Base-by-base conservation (phyloP, 1,139 yeast genomes). In the Yamadazyma dushanensis region DNA sequence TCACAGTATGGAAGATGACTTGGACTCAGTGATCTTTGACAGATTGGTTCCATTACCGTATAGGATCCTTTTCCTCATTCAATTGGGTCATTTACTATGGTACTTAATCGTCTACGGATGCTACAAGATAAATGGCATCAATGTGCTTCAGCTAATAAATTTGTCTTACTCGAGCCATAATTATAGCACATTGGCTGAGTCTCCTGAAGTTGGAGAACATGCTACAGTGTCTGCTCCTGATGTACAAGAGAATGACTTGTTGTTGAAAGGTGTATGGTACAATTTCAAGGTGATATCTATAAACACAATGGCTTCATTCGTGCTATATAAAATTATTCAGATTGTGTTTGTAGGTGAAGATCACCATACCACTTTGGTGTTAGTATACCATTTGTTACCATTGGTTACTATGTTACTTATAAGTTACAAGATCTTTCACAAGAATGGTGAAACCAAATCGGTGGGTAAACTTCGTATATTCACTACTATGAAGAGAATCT, bases 401-500 rank as follows among this genome's bases (percentile, higher is more conserved):
- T 29, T 54, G 15, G 33, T 51, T 6, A 47, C 57, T 4, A 49
- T 57, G 34, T 32, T 38, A 5, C 40, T 47, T 23, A 44, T 45
- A 3, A 37, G 53, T 14, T 50, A 48, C 34, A 44, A 39, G 24
- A 29, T 58, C 5, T 56, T 60, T 39, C 47, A 41, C 34, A 47
- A 40, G 17, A 32, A 42, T 5, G 32, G 38, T 9, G 33, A 35
- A 6, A 18, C 22, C 19, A 41, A 39, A 9, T 42, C 55, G 3
- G 35, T 46, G 19, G 83, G 78, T 8, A 74, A 74, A 36, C 51
- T 59, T 25, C 57, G 81, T 31, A 59, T 73, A 20, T 59, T 59
- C 44, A 56, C 76, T 34, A 74, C 86, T 14, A 47, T 76, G 42
- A 62, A 68, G 48, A 59, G 96, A 44, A 64, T 83, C 33, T 32